A percentile compares a stretch with the other conserved stretches of the same genome.
Conservation (phyloP, 768 basidiomycete genomes). For the Tylopilus plumbeoviolaceoides region DNA sequence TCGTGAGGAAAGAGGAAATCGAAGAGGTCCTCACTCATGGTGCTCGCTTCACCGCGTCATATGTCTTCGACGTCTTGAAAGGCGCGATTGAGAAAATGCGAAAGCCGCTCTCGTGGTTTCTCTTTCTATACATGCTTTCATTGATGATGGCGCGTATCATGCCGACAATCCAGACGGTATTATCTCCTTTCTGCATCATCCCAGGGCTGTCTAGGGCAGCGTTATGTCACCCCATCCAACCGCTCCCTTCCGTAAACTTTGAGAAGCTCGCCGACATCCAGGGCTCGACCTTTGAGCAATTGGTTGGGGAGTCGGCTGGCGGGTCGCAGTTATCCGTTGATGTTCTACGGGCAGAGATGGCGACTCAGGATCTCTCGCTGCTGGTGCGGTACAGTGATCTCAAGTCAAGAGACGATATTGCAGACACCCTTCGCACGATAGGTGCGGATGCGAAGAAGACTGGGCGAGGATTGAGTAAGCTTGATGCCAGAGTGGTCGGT, state of each 20-base stretch:
- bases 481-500: conserved; percentile 65
- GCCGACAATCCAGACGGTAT: conserved; percentile 39
- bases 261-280: conserved; percentile 58
- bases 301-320: conserved; percentile 56
- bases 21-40: conserved; percentile 21
- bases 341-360: conserved; percentile 76
- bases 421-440: conserved; percentile 49
- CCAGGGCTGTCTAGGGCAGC: conserved; percentile 51
- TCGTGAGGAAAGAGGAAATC: conserved; percentile 27
- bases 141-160: conserved; percentile 40
- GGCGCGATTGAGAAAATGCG: conserved; percentile 48
- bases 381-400: conserved; percentile 63
- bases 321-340: conserved; percentile 59
- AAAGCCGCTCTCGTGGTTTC: conserved; percentile 50
- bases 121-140: conserved; percentile 50
- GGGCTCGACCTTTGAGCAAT: conserved; percentile 55
- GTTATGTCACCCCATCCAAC: conserved; percentile 36
- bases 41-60: conserved; percentile 32
- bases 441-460: conserved; percentile 58
- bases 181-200: conserved; percentile 58
- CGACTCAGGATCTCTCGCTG: conserved; percentile 60
- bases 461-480: conserved; percentile 54
- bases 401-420: conserved; percentile 54
- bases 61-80: conserved; percentile 45
- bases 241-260: conserved; percentile 48